Conservation (phyloP, 2,329 filamentous ascomycete species). For the Diaporthe sp. region DNA sequence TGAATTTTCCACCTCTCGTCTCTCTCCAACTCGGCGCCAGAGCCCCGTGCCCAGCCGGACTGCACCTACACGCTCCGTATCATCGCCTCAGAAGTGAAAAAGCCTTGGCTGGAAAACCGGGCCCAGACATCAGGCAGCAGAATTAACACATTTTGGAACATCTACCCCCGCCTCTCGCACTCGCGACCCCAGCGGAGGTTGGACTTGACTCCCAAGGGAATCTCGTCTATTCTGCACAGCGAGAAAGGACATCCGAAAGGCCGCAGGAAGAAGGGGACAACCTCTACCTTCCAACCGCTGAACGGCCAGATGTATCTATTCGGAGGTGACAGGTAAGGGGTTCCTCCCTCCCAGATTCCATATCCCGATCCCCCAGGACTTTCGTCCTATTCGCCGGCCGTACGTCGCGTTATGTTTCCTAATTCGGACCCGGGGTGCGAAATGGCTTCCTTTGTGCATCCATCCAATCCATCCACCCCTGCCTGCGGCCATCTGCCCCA, state of each 20-base stretch:
- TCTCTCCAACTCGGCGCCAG: not conserved
- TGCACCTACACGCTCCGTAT: not conserved
- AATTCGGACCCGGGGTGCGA: not conserved
- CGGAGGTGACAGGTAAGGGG: slow-evolving; percentile 41
- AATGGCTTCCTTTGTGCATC: not conserved
- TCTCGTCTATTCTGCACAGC: not conserved
- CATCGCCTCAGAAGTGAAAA: slow-evolving; percentile 13
- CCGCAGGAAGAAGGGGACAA: not conserved
- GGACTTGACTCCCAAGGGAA: not conserved
- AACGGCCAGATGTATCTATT: slow-evolving; percentile 37
- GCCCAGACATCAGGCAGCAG: slow-evolving; percentile 32
- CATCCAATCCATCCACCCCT: slow-evolving; percentile 11
- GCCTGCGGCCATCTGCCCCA: not conserved
- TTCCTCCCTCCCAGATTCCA: not conserved
- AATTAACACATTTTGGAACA: not conserved
- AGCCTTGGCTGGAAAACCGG: slow-evolving; percentile 12
- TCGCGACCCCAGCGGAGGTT: not conserved
- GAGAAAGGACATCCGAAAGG: slow-evolving; percentile 8
- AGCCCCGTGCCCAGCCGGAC: slow-evolving; percentile 1
- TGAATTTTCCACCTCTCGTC: slow-evolving; percentile 21
- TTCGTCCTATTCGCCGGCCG: not conserved
- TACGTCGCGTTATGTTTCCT: slow-evolving; percentile 12
- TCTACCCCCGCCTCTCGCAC: not conserved
- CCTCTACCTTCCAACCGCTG: not conserved
- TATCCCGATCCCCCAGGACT: not conserved